phyloP scores from a whole-genome alignment of 192 early-diverging fungal species.

The Coemansia sp. region DNA sequence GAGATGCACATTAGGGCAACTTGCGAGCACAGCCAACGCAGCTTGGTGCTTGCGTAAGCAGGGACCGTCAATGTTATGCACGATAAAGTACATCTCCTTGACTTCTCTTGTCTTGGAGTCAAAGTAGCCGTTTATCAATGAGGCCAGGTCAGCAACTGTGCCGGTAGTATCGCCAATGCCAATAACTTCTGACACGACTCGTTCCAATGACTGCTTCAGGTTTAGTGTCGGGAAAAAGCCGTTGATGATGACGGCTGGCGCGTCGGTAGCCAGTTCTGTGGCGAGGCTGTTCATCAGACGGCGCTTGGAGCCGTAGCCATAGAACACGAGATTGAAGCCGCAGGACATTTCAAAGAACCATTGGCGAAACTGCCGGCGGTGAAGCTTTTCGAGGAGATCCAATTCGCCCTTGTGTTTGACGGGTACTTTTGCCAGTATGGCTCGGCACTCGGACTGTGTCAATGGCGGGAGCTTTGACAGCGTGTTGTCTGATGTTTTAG shows the following conservation, averaged over 20 bases:
- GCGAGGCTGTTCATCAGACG: slow-evolving; percentile 79
- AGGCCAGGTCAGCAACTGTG: slow-evolving; percentile 67
- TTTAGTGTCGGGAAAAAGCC: slow-evolving; percentile 82
- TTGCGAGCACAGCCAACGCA: slow-evolving; percentile 69
- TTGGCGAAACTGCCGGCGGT: slow-evolving; percentile 74
- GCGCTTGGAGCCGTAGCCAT: slow-evolving; percentile 94
- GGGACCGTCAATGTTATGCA: slow-evolving; percentile 90
- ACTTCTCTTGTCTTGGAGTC: slow-evolving; percentile 47
- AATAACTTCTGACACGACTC: slow-evolving; percentile 56
- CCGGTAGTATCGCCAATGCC: slow-evolving; percentile 39
- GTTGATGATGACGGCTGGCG: slow-evolving; percentile 77
- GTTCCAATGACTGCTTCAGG: slow-evolving; percentile 71
- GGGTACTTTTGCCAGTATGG: slow-evolving; percentile 58
- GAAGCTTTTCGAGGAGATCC: slow-evolving; percentile 55
- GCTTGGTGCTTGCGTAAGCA: slow-evolving; percentile 75
- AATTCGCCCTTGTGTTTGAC: slow-evolving; percentile 67
- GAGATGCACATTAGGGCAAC: slow-evolving; percentile 68
- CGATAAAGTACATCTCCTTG: slow-evolving; percentile 68
- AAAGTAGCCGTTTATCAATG: slow-evolving; percentile 70
- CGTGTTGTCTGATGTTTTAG: slow-evolving; percentile 85
- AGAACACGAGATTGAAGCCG: slow-evolving; percentile 90
- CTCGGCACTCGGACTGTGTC: slow-evolving; percentile 68
- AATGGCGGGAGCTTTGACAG: slow-evolving; percentile 79
- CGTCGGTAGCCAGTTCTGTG: slow-evolving; percentile 54
- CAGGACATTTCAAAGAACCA: slow-evolving; percentile 85